Percentiles rank a stretch among this genome's conserved stretches.
Conservation (phyloP, 83 land plant species). For the Picea engelmannii region DNA sequence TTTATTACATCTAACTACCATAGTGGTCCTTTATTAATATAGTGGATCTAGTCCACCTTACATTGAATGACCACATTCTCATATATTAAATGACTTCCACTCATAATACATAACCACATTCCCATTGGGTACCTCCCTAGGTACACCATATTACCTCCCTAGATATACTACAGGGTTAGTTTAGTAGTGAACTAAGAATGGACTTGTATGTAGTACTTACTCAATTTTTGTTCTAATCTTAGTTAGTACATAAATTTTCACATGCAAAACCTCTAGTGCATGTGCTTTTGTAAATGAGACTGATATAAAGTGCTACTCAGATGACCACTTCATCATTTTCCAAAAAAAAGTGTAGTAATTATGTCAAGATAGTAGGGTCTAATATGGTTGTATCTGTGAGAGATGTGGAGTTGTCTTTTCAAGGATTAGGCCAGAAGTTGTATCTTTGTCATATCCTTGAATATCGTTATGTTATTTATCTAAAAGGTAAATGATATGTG, state of each 20-base stretch:
- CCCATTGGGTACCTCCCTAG: too few relatives aligned
- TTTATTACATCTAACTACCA: too few relatives aligned
- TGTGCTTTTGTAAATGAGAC: neutral
- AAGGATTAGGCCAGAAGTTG: slow-evolving; percentile 58
- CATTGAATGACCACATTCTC: too few relatives aligned
- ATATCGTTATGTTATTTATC: neutral
- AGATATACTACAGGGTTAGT: too few relatives aligned
- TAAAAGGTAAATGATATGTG: neutral
- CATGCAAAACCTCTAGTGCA: neutral
- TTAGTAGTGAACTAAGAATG: neutral
- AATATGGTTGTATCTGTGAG: slow-evolving; percentile 58
- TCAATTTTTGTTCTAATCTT: neutral
- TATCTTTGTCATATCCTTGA: slow-evolving; percentile 44
- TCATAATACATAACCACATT: too few relatives aligned
- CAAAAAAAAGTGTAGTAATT: slow-evolving; percentile 1
- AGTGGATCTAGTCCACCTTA: too few relatives aligned
- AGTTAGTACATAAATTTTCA: neutral
- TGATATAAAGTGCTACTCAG: slow-evolving; percentile 10
- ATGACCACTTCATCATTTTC: neutral
- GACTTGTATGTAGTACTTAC: neutral
- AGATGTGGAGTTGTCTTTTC: slow-evolving; percentile 64
- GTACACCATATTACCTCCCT: too few relatives aligned
- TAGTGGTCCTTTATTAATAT: too few relatives aligned
- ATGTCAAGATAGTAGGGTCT: slow-evolving; percentile 8
- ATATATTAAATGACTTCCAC: too few relatives aligned